phyloP scores from a whole-genome alignment of 1,139 yeast species.

The Candida neerlandica region DNA sequence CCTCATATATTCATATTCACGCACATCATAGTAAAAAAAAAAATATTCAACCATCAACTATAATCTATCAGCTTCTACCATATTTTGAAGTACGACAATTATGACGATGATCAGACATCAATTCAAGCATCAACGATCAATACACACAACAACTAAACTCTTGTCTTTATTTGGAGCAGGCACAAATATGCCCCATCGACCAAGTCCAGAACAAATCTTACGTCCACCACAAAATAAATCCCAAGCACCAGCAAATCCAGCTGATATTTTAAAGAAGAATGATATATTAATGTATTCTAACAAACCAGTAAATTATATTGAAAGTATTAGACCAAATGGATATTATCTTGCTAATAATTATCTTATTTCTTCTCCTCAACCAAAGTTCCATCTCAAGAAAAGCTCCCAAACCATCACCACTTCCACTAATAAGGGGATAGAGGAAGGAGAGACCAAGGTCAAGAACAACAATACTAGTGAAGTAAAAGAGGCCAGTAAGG shows the following conservation, averaged over 20 bases:
- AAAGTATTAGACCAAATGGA: constrained; percentile 42
- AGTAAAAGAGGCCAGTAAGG: too few relatives aligned
- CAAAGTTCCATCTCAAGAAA: constrained; percentile 16
- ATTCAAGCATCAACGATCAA: neutral
- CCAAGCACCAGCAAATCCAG: constrained; percentile 48
- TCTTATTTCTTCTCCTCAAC: constrained; percentile 49
- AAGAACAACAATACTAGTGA: too few relatives aligned
- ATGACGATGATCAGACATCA: constrained; percentile 3
- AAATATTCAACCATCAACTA: too few relatives aligned
- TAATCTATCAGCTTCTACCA: too few relatives aligned
- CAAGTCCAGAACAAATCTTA: constrained; percentile 11
- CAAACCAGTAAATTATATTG: constrained; percentile 49
- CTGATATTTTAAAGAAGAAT: constrained; percentile 46
- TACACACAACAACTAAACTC: constrained; percentile 5
- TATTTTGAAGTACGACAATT: too few relatives aligned
- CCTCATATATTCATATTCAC: too few relatives aligned
- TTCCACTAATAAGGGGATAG: too few relatives aligned
- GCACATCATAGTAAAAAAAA: too few relatives aligned
- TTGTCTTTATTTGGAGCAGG: constrained; percentile 26
- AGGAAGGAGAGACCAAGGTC: too few relatives aligned
- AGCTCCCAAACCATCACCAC: neutral
- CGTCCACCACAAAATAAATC: constrained; percentile 42
- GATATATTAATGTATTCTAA: constrained; percentile 47
- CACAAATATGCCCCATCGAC: constrained; percentile 14
- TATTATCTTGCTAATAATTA: constrained; percentile 43